Base-by-base conservation (phyloP, 2,329 filamentous ascomycete species). In the Aspergillus candidus region DNA sequence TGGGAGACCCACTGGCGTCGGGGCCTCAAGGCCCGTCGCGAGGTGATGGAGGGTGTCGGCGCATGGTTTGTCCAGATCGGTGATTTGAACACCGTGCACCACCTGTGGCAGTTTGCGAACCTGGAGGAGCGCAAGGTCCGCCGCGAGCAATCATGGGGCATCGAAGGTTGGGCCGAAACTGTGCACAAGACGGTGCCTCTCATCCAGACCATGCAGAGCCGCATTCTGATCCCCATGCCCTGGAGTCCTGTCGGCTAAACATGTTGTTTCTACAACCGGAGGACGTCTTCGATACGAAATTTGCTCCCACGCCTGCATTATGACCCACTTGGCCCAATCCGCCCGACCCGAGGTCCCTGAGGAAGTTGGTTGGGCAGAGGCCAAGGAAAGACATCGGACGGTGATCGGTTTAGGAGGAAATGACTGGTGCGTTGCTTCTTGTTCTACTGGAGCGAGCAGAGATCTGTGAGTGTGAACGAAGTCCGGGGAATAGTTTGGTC, bases 11-110 rank as follows among this genome's bases (percentile, higher is more conserved):
- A 98, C 71, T 98, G 93, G 93, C 80, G 94, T 49, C 83, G 88
- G 52, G 93, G 93, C 18, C 78, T 98, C 43, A 86, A 87, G 69
- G 93, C 93, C 2, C 81, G 93, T 40, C 81, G 89, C 39, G 89
- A 97, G 70, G 91, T 97, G 43, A 98, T 98, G 93, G 93, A 98
- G 69, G 93, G 93, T 11, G 90, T 95, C 1, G 90, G 91, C 29
- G 93, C 93, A 6, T 98, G 93, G 93, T 98, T 98, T 60, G 91
- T 96, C 33, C 93, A 98, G 72, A 91, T 98, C 59, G 93, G 93
- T 49, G 91, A 96, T 42, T 76, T 98, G 51, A 98, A 98, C 73
- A 96, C 89, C 0, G 93, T 98, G 30, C 90, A 98, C 68, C 91
- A 97, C 66, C 77, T 98, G 15, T 98, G 93, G 93, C 93, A 98